A percentile compares a stretch with the other conserved stretches of the same genome.
Evolutionary conservation across 306 rosid species (phyloP).

Genomic region (Crotalaria pallida): DNA sequence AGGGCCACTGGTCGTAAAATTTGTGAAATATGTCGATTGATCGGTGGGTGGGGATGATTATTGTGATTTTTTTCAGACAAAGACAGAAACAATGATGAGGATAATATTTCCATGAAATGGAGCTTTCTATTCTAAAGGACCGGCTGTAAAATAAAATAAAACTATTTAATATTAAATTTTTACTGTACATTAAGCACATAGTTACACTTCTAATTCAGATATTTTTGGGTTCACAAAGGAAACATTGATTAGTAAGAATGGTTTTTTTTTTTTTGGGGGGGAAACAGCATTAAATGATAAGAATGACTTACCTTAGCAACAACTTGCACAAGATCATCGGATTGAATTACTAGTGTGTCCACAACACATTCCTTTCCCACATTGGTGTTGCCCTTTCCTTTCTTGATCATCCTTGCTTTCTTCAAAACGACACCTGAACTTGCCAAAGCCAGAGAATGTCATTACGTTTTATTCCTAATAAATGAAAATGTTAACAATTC

Average conservation of each 20-base stretch:
- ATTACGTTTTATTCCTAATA: not conserved
- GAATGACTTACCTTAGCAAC: constrained; percentile 58
- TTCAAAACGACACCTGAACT: constrained; percentile 67
- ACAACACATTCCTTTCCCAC: constrained; percentile 42
- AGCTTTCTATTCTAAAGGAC: no score
- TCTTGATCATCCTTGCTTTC: constrained; percentile 71
- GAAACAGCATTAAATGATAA: not conserved
- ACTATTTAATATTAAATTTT: no score
- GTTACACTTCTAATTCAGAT: not conserved
- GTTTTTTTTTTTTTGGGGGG: not conserved
- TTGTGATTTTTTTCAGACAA: not conserved
- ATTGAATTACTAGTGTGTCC: constrained; percentile 62
- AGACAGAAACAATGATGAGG: not conserved
- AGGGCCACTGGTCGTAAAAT: not conserved
- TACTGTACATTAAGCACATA: constrained; percentile 11
- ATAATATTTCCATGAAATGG: no score
- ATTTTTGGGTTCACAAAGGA: not conserved
- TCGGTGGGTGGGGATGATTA: not conserved
- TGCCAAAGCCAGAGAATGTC: constrained; percentile 10
- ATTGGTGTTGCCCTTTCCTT: constrained; percentile 51
- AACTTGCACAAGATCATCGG: constrained; percentile 77
- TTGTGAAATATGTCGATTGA: not conserved
- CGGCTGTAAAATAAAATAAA: no score
- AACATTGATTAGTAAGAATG: not conserved
- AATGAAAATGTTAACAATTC: not conserved